A percentile compares a stretch with the other conserved stretches of the same genome.
Conservation (phyloP, 179 eudicot species). For the Spergularia azorica region DNA sequence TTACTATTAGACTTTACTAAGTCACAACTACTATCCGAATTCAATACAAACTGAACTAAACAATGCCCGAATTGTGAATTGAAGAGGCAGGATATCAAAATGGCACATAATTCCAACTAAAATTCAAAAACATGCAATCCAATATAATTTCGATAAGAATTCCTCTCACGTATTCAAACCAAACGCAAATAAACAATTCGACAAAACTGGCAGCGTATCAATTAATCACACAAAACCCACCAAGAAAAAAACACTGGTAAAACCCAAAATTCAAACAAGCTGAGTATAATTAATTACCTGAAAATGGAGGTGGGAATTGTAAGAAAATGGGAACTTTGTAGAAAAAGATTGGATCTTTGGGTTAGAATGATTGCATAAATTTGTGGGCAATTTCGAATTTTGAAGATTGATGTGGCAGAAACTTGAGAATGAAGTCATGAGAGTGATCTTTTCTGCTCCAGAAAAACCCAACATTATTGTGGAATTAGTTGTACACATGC, state of each 20-base stretch:
- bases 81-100: neutral
- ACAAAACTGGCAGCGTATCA: no score
- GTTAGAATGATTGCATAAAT: neutral
- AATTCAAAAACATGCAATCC: no score
- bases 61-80: neutral
- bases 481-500: neutral
- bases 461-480: neutral
- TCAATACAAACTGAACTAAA: neutral
- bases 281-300: constrained; percentile 22
- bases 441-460: constrained; percentile 4
- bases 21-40: neutral
- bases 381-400: neutral
- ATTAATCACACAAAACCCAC: neutral
- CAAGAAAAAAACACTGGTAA: neutral
- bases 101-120: neutral
- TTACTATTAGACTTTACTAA: no score
- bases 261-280: neutral
- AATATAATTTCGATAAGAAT: neutral
- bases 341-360: constrained; percentile 1
- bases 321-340: constrained; percentile 7
- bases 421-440: constrained; percentile 15
- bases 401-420: constrained; percentile 12
- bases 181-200: neutral
- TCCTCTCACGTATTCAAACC: neutral
- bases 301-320: constrained; percentile 18